Evolutionary conservation across 345 rosid genomes (phyloP), one percentile per base, ranked within the genome.

Genomic region (Corchorus olitorius): DNA sequence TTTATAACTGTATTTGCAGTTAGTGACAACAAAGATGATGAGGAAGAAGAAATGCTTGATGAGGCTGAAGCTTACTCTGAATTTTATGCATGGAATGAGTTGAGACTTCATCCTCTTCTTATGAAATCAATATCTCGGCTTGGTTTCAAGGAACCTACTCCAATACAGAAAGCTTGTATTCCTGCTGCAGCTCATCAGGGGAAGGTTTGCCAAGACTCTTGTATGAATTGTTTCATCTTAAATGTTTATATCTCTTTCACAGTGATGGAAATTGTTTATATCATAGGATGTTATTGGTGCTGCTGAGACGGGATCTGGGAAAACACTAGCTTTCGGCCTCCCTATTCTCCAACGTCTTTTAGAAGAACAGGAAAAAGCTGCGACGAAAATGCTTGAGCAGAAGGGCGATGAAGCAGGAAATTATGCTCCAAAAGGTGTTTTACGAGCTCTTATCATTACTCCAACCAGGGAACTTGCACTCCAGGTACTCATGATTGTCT

Each of bases 221-320:
- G 35, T 5, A 11, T 41, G 22, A 72, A 12, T 12, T 27, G 41
- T 55, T 70, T 35, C 56, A 17, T 48, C 20, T 61, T 62, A 48
- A 34, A 69, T 76, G 10, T 4, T 63, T 58, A 12, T 37, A 49
- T 77, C 68, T 69, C 12, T 74, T 22, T 68, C 53, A 11, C 11
- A 48, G 35, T 48, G 49, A 61, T 76, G 16, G 35, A 66, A 62
- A 8, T 76, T 59, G 8, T 80, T 80, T 56, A 63, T 80, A 65
- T 46, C 52, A 73, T 84, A 95, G 99, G 99, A 96, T 89, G 94
- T 96, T 62, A 77, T 92, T 75, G 98, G 99, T 58, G 97, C 99
- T 59, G 99, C 98, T 11, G 99, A 92, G 89, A 96, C 98, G 33
- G 99, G 99, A 62, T 96, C 98, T 27, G 99, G 99, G 65, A 96